Evolutionary conservation across 805 yeast genomes (phyloP).

Genomic region (Metschnikowia vanudenii): DNA sequence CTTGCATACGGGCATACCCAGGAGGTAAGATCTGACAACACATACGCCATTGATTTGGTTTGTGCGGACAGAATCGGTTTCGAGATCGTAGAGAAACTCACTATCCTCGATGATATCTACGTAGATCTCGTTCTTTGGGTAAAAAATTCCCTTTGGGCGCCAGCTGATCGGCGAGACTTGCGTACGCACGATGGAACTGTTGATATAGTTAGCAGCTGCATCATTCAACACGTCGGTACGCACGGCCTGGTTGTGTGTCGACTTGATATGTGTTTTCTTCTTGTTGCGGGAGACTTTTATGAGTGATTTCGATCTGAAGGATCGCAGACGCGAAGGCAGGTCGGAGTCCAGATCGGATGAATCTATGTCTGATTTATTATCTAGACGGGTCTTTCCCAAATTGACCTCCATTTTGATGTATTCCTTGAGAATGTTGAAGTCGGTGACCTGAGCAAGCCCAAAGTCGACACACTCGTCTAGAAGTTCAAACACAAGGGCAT

Average conservation of each 20-base stretch:
- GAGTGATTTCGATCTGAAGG: constrained; percentile 6
- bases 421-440: constrained; percentile 72
- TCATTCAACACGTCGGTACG: constrained; percentile 30
- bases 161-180: constrained; percentile 58
- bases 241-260: constrained; percentile 41
- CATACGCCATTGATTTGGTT: constrained; percentile 39
- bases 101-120: constrained; percentile 41
- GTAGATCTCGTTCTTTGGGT: constrained; percentile 44
- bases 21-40: constrained; percentile 37
- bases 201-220: constrained; percentile 36
- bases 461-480: constrained; percentile 87
- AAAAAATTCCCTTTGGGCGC: constrained; percentile 47
- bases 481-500: constrained; percentile 73
- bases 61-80: constrained; percentile 23
- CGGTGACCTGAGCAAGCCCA: constrained; percentile 85
- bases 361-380: constrained; percentile 7
- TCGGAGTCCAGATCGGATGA: constrained; percentile 13
- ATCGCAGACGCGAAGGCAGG: constrained; percentile 3
- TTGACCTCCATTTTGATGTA: constrained; percentile 61
- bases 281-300: constrained; percentile 6
- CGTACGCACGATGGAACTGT: constrained; percentile 72
- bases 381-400: constrained; percentile 4
- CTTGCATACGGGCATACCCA: constrained; percentile 45
- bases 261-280: constrained; percentile 23
- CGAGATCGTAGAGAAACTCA: constrained; percentile 38